Evolutionary conservation across 805 yeast species (phyloP), one percentile per base, ranked within the genome.

Genomic region (Clavispora asparagi): DNA sequence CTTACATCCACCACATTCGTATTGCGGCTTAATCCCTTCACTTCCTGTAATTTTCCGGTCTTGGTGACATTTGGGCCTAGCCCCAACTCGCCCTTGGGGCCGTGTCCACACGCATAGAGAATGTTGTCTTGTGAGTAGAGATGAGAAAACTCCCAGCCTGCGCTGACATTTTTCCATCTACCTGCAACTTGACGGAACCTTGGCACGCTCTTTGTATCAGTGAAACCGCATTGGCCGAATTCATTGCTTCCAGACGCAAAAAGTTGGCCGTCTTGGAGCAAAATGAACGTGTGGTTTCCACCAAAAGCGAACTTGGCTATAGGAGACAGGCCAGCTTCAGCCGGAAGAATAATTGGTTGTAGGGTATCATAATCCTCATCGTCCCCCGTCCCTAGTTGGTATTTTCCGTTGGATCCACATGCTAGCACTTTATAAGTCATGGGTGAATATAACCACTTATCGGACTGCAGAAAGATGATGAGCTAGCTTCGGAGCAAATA

Each of bases 331-430:
- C 58, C 44, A 0, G 82, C 75, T n/a, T 17, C 37, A 4, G 1
- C 7, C 13, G 37, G 37, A 17, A 33, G 25, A 16, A 5, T 28
- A 10, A 48, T 54, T 29, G 30, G 42, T 32, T 40, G 52, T 0
- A 71, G 47, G 4, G 33, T 39, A 40, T 52, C 47, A 31, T 58
- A 57, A 47, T 71, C 97, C 1, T 74, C 75, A 31, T 66, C 63
- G 51, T 81, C 64, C 6, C 71, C 74, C 33, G 73, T 60, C 35
- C 97, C 95, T 40, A 91, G 73, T 60, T 91, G 98, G 47, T 62
- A 79, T 31, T 67, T 71, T 1, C 97, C 96, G 63, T 91, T 91
- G 2, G 97, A 89, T 0, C 98, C 98, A 60, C 94, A 81, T 1
- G 81, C 71, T 30, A 74, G 70, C 2, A 82, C 59, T 16, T 37